Base-by-base conservation (phyloP, 768 basidiomycete genomes). In the Panaeolus papilionaceus region DNA sequence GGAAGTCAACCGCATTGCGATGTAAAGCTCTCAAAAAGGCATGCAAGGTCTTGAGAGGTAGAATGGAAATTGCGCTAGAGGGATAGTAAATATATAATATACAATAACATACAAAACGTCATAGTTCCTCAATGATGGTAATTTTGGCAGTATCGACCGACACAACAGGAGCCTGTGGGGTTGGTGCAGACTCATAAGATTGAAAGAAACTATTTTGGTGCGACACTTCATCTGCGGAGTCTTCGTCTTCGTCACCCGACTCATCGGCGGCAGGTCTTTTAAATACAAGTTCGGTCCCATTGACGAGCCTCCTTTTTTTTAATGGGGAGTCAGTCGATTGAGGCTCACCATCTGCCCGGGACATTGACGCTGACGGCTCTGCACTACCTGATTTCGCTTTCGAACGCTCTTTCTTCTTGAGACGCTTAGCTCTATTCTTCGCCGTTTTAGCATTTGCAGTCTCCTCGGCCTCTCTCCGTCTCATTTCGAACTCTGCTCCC, bases 371-470 rank as follows among this genome's bases (percentile, higher is more conserved):
- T 47, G 64, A 16, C 69, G 67, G 63, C 79, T 77, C 38, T 75
- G 63, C 72, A 75, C 65, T 66, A 73, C 58, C 54, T 64, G 58
- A 75, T 76, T 87, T 80, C 2, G 61, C 76, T 76, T 91, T 89
- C 44, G 86, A 78, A 62, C 88, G 81, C 70, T 86, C 91, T 77
- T 96, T 99, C 83, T 95, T 94, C 84, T 97, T 98, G 78, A 91
- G 93, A 54, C 98, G 83, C 77, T 93, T 98, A 16, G 93, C 93
- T 20, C 98, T 87, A 77, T 99, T 99, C 81, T 96, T 99, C 12
- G 94, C 91, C 0, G 97, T 98, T 82, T 96, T 98, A 2, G 91
- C 89, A 58, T 97, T 91, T 0, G 92, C 89, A 3, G 79, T 73
- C 37, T 89, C 89, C 39, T 93, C 90, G 33, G 89, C 85, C 68